phyloP scores from a whole-genome alignment of 169 alveolate species.

The Blepharisma undulans region DNA sequence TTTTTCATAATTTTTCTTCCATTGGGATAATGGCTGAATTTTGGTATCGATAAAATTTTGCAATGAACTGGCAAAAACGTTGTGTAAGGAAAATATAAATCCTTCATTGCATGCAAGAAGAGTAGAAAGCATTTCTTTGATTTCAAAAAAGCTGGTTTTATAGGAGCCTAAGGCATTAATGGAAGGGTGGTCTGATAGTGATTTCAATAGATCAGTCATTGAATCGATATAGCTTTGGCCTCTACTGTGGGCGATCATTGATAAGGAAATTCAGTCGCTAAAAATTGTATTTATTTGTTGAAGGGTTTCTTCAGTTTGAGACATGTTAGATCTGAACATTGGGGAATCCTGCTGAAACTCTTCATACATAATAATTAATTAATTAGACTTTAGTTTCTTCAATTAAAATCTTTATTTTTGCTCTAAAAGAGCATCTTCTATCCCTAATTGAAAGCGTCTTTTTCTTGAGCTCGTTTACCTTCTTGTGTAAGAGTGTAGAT shows the following conservation, averaged over 20 bases:
- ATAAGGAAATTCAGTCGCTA: not conserved
- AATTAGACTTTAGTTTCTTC: not conserved
- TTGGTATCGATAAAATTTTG: not conserved
- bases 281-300: not conserved
- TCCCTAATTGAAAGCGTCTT: not conserved
- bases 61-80: not conserved
- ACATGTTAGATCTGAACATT: not conserved
- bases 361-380: not conserved
- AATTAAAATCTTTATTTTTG: not conserved
- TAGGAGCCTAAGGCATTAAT: not conserved
- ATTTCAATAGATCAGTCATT: not conserved
- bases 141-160: not conserved
- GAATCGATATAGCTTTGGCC: conserved; percentile 6
- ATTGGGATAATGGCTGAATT: not conserved
- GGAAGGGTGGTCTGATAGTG: not conserved
- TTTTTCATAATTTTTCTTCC: conserved; percentile 14
- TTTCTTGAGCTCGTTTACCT: not conserved
- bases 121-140: not conserved
- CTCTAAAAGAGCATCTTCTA: not conserved
- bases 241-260: not conserved
- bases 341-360: conserved; percentile 29
- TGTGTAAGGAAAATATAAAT: not conserved
- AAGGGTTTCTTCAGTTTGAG: conserved; percentile 7
- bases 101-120: conserved; percentile 25
- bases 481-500: not conserved